Evolutionary conservation across 164 flowering plant genomes (phyloP).

Genomic region (Tetrastigma voinierianum): DNA sequence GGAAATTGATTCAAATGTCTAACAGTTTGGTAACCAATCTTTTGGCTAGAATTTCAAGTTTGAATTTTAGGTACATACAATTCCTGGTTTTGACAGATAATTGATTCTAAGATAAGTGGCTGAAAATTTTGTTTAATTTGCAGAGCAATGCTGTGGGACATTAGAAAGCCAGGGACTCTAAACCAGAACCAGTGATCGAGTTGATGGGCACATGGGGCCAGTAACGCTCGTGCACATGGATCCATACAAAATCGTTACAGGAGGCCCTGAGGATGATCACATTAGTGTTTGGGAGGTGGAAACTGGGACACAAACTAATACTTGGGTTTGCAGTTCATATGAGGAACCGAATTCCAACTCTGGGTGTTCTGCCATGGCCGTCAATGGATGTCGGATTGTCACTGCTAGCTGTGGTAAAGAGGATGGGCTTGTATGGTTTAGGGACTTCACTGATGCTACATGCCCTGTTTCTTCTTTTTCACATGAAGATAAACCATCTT

Average conservation of each 20-base stretch:
- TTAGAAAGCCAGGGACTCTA: slow-evolving; percentile 34
- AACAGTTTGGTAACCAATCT: not conserved
- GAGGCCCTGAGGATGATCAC: slow-evolving; percentile 34
- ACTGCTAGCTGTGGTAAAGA: slow-evolving; percentile 21
- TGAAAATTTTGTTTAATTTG: slow-evolving; percentile 10
- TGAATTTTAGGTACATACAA: not conserved
- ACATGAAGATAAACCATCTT: slow-evolving; percentile 18
- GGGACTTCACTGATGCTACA: slow-evolving; percentile 47
- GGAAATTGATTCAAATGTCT: too few species aligned
- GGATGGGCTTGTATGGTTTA: slow-evolving; percentile 21
- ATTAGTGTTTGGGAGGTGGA: slow-evolving; percentile 56
- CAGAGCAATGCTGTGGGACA: slow-evolving; percentile 74
- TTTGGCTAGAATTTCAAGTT: not conserved
- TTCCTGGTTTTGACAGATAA: not conserved
- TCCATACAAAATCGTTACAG: slow-evolving; percentile 58
- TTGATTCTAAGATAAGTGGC: not conserved
- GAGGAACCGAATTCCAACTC: slow-evolving; percentile 1
- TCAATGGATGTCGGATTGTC: slow-evolving; percentile 50
- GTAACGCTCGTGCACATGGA: slow-evolving; percentile 60
- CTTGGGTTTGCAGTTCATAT: slow-evolving; percentile 25
- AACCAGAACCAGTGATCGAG: slow-evolving; percentile 40
- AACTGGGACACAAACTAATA: slow-evolving; percentile 41
- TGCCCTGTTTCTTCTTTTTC: slow-evolving; percentile 13
- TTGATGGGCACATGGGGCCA: slow-evolving; percentile 54
- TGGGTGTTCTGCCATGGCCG: slow-evolving; percentile 68